These are phyloP conservation scores for Aspergillus olivimuriae DNA, from an alignment of 495 filamentous ascomycete species.

Conservation along the genomic window DNA sequence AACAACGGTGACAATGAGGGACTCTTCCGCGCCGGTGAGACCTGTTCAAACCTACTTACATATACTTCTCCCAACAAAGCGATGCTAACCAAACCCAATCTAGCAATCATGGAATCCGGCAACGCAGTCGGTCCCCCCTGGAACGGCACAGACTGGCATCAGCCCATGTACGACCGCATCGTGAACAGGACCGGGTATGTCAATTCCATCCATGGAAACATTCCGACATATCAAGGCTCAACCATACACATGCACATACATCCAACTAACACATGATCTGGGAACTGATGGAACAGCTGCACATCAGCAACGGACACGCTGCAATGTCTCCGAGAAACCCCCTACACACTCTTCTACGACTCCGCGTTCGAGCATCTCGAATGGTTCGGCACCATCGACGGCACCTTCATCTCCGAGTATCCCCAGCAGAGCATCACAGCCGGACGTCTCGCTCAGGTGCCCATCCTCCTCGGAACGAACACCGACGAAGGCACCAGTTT, in stretches of 20 bases:
- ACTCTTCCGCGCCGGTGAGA: slow-evolving; percentile 30
- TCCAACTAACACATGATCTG: not conserved
- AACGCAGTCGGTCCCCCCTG: slow-evolving; percentile 33
- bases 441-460: slow-evolving; percentile 34
- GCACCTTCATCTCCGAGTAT: slow-evolving; percentile 41
- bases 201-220: slow-evolving; percentile 5
- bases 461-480: slow-evolving; percentile 40
- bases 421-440: slow-evolving; percentile 29
- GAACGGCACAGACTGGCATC: slow-evolving; percentile 36
- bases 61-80: not conserved
- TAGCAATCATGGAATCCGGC: slow-evolving; percentile 67
- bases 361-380: slow-evolving; percentile 37
- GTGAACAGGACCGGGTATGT: slow-evolving; percentile 24
- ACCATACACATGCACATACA: not conserved
- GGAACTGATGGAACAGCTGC: slow-evolving; percentile 40
- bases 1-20: slow-evolving; percentile 30
- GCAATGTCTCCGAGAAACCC: slow-evolving; percentile 52
- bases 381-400: slow-evolving; percentile 44
- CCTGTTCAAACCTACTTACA: too few relatives aligned
- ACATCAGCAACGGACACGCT: slow-evolving; percentile 48
- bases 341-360: slow-evolving; percentile 52
- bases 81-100: not conserved
- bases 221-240: too few relatives aligned
- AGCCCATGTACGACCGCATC: slow-evolving; percentile 35
- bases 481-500: slow-evolving; percentile 46